Evolutionary conservation across 768 basidiomycete genomes (phyloP), one percentile per base, ranked within the genome.

Genomic region (Calvatia gigantea): DNA sequence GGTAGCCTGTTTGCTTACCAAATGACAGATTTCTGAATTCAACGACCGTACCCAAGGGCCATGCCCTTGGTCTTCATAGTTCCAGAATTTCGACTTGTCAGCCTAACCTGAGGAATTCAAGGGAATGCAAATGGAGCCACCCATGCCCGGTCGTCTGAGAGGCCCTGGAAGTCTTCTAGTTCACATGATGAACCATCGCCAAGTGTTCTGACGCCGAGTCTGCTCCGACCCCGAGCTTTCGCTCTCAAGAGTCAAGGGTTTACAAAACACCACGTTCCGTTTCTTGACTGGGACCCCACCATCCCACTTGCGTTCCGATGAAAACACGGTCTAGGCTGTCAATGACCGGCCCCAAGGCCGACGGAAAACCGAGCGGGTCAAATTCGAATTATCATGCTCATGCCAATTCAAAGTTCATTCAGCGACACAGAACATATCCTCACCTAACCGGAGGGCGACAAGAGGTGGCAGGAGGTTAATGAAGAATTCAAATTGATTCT

Each of bases 1-100:
- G 42, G 28, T n/a, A 52, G 32, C 28, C 6, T 8, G 21, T 17
- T 39, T 50, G 49, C 49, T 50, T 50, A 50, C 49, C 37, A 39
- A 37, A 50, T 50, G 35, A 38, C 35, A 38, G 33, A 23, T 41
- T 43, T 42, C 38, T 17, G 19, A 17, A 28, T 15, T 15, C 29
- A 42, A 9, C 21, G 41, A 11, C 21, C 19, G 21, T 42, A 23
- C 14, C 41, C 17, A 42, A 42, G 41, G 38, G n/a, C 17, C 41
- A 8, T 19, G 27, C 32, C 48, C 21, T 27, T 21, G 48, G 23
- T 49, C 35, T 45, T 27, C 15, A 14, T 6, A 9, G 14, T 33
- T 21, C 23, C 9, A 48, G 15, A 15, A 17, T 41, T 19, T 21
- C 39, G 15, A n/a, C n/a, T 28, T 4, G 44, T 7, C 17, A 14